Conservation (phyloP, 257 asterid genomes). For the Ilex asprella region DNA sequence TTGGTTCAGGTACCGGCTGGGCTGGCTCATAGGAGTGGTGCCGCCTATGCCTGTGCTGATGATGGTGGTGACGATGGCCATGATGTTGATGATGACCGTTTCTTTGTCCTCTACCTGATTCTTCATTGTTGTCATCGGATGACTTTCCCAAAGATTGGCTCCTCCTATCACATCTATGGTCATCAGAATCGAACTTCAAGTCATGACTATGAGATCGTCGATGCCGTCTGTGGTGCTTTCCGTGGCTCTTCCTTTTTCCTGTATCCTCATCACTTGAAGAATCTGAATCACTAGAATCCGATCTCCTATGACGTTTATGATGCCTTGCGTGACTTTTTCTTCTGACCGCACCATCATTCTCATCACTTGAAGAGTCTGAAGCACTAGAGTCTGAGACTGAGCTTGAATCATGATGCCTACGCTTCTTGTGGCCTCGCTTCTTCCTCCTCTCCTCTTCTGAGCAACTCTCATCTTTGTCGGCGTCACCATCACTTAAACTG, state of each 20-base stretch:
- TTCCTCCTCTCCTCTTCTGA: slow-evolving; percentile 39
- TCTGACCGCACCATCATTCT: slow-evolving; percentile 22
- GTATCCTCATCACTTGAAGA: slow-evolving; percentile 42
- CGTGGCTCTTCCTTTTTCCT: slow-evolving; percentile 22
- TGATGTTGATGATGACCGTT: slow-evolving; percentile 23
- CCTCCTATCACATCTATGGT: slow-evolving; percentile 22
- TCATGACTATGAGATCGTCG: slow-evolving; percentile 29
- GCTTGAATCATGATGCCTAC: slow-evolving; percentile 22
- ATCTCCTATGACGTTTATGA: slow-evolving; percentile 30
- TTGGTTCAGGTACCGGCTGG: background rate
- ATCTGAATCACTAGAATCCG: slow-evolving; percentile 26
- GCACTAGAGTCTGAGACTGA: slow-evolving; percentile 37
- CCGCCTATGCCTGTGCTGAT: slow-evolving; percentile 18
- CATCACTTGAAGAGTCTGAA: slow-evolving; percentile 35
- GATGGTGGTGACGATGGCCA: slow-evolving; percentile 24
- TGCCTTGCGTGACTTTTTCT: slow-evolving; percentile 36
- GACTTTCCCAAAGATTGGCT: slow-evolving; percentile 39
- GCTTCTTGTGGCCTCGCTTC: slow-evolving; percentile 45
- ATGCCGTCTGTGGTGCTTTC: slow-evolving; percentile 34
- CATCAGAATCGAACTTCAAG: slow-evolving; percentile 38
- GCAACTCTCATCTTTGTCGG: slow-evolving; percentile 37
- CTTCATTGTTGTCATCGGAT: slow-evolving; percentile 38
- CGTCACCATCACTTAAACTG: slow-evolving; percentile 35
- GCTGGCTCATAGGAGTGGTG: slow-evolving; percentile 9
- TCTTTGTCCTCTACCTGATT: slow-evolving; percentile 19